Conservation (phyloP, 2,329 filamentous ascomycete genomes). For the Talaromyces sp. region DNA sequence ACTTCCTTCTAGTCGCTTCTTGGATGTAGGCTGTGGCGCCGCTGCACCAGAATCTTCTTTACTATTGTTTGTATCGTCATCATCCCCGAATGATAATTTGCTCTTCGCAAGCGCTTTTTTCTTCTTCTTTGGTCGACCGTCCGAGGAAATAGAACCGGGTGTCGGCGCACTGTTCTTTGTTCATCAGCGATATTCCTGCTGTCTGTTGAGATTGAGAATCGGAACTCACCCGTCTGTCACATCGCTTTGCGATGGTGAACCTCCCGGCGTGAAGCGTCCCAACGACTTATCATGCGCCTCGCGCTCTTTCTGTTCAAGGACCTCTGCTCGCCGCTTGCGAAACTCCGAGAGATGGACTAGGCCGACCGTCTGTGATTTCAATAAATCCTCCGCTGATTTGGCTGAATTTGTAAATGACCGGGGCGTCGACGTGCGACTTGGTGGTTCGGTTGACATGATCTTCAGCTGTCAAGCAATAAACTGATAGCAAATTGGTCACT, state of each 20-base stretch:
- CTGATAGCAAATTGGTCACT: background rate
- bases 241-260: constrained; percentile 47
- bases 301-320: constrained; percentile 84
- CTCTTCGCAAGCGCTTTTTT: constrained; percentile 58
- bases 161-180: constrained; percentile 55
- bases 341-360: constrained; percentile 90
- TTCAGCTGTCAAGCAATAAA: background rate
- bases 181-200: constrained; percentile 45
- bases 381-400: constrained; percentile 71
- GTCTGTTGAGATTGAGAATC: constrained; percentile 14
- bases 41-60: constrained; percentile 38
- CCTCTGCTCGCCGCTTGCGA: constrained; percentile 90
- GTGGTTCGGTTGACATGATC: constrained; percentile 30
- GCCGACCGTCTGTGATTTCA: constrained; percentile 84
- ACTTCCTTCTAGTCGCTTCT: constrained; percentile 33
- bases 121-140: constrained; percentile 51
- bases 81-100: constrained; percentile 61
- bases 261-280: constrained; percentile 40
- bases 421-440: constrained; percentile 43
- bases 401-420: constrained; percentile 68
- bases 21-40: constrained; percentile 37
- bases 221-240: constrained; percentile 57
- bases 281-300: constrained; percentile 65
- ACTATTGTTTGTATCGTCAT: constrained; percentile 62
- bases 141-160: constrained; percentile 34